Evolutionary conservation across 345 rosid genomes (phyloP).

Genomic region (Eucalyptus microcorys): DNA sequence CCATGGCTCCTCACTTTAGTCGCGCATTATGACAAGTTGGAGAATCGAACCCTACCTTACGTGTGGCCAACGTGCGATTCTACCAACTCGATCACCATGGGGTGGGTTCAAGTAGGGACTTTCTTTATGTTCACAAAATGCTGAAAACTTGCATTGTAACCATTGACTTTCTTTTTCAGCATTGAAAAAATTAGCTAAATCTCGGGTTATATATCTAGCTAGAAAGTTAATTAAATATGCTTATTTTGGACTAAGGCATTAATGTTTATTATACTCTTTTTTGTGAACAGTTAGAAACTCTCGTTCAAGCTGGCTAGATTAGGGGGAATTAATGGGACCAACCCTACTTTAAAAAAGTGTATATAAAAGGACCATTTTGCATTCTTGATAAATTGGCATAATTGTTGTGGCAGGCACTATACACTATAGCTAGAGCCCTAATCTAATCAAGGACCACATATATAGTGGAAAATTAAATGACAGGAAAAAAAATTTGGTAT

Average conservation of each 20-base stretch:
- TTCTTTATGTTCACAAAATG: background rate
- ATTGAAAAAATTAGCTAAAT: background rate
- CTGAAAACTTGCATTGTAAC: background rate
- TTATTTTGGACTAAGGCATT: background rate
- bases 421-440: background rate
- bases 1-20: too few species aligned
- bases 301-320: background rate
- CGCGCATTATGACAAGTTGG: too few species aligned
- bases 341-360: background rate
- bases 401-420: background rate
- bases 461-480: background rate
- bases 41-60: too few species aligned
- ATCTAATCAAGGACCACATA: background rate
- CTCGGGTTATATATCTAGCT: background rate
- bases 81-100: too few species aligned
- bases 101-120: too few species aligned
- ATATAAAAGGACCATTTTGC: background rate
- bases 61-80: too few species aligned
- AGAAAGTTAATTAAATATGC: background rate
- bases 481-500: background rate
- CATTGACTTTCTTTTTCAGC: background rate
- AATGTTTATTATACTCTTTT: background rate
- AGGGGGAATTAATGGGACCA: background rate
- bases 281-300: background rate
- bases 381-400: background rate